phyloP scores from a whole-genome alignment of 2,329 filamentous ascomycete genomes.

The Monosporascus cannonballus region DNA sequence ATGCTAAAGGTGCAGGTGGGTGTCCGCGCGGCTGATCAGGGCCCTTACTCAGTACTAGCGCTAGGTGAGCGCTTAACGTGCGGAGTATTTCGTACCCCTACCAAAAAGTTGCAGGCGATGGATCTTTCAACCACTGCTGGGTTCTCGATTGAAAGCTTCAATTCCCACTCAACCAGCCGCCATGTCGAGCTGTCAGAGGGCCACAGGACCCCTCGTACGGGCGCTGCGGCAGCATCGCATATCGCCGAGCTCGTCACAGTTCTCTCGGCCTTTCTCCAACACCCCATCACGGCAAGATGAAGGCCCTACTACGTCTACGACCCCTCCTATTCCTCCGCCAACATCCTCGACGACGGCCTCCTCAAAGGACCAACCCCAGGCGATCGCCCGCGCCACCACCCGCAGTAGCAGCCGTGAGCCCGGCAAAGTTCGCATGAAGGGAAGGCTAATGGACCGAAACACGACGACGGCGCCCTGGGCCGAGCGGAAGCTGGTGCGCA shows the following conservation, averaged over 20 bases:
- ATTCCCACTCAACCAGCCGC: constrained; percentile 8
- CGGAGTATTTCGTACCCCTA: too few relatives aligned
- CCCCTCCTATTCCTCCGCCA: constrained; percentile 10
- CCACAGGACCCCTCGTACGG: constrained; percentile 49
- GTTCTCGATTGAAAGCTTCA: background rate
- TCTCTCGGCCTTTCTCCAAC: constrained; percentile 28
- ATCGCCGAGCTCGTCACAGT: constrained; percentile 23
- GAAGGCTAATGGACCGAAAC: constrained; percentile 54
- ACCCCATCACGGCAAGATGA: constrained; percentile 32
- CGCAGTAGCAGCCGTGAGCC: constrained; percentile 10
- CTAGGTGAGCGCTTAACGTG: background rate
- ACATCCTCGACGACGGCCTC: constrained; percentile 9
- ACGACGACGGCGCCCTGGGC: constrained; percentile 58
- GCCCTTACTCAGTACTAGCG: too few relatives aligned
- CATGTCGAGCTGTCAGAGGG: constrained; percentile 58
- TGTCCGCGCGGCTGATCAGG: background rate
- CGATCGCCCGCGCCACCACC: constrained; percentile 20
- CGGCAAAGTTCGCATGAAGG: constrained; percentile 23
- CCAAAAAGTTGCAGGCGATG: too few relatives aligned
- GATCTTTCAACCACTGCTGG: too few relatives aligned
- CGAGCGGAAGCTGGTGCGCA: constrained; percentile 62
- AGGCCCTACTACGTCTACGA: constrained; percentile 10
- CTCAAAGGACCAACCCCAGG: constrained; percentile 4
- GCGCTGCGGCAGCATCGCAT: constrained; percentile 39
- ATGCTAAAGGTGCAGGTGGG: background rate